phyloP scores from a whole-genome alignment of 352 stramenopile genomes.

The Vaucheria bursata region DNA sequence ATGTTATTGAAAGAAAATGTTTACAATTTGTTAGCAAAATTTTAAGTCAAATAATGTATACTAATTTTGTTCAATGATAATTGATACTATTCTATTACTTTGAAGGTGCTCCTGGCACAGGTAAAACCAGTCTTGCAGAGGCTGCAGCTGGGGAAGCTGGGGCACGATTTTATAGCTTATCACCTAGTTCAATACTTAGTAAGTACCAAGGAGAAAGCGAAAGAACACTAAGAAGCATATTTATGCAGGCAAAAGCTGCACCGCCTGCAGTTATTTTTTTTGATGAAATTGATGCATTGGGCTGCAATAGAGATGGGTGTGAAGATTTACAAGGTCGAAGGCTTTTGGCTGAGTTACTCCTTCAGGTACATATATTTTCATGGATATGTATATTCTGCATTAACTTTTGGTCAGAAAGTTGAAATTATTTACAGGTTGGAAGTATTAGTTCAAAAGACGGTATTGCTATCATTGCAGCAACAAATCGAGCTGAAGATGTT shows the following conservation, averaged over 20 bases:
- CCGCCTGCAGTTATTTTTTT: conserved; percentile 89
- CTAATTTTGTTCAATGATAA: background rate
- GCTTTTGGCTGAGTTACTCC: conserved; percentile 35
- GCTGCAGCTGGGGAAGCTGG: conserved; percentile 39
- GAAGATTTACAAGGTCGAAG: conserved; percentile 21
- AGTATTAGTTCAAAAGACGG: conserved; percentile 24
- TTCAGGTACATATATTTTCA: conserved; percentile 10
- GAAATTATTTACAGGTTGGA: background rate
- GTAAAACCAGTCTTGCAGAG: conserved; percentile 43
- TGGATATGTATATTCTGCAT: background rate
- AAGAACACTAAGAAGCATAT: conserved; percentile 72
- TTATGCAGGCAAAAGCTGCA: conserved; percentile 61
- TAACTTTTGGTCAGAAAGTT: too few species aligned
- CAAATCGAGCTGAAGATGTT: conserved; percentile 39
- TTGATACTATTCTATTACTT: background rate
- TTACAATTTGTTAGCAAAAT: background rate
- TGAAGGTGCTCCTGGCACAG: conserved; percentile 32
- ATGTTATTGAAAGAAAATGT: too few species aligned
- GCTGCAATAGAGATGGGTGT: background rate
- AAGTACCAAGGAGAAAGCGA: conserved; percentile 80
- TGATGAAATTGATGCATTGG: conserved; percentile 58
- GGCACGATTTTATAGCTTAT: conserved; percentile 31
- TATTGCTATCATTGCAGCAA: conserved; percentile 25
- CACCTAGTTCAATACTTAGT: conserved; percentile 37
- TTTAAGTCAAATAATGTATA: background rate